A percentile compares a stretch with the other conserved stretches of the same genome.
phyloP scores from a whole-genome alignment of 1,284 basidiomycete genomes.

The Gymnopus androsaceus region DNA sequence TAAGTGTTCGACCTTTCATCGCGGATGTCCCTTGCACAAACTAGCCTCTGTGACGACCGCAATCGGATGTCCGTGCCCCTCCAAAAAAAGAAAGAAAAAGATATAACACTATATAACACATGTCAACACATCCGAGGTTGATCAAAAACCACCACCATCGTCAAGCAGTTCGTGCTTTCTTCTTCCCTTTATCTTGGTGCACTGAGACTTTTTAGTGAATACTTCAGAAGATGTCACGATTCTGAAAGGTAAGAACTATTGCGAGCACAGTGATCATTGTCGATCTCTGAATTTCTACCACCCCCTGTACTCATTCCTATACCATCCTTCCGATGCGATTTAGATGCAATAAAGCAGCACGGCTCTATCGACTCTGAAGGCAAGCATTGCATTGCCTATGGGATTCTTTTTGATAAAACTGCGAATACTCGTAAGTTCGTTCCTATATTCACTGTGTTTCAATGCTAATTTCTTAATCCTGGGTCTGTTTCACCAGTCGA shows the following conservation, averaged over 20 bases:
- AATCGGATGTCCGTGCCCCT: no score
- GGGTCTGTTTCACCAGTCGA: slow-evolving; percentile 37
- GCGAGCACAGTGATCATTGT: no score
- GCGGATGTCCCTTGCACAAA: no score
- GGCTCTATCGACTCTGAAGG: slow-evolving; percentile 40
- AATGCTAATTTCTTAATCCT: not conserved
- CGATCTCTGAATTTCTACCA: no score
- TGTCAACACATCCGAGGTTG: not conserved
- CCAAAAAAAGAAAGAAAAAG: no score
- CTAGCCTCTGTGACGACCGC: no score
- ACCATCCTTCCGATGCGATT: no score
- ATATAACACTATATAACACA: no score
- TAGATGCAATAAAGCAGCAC: slow-evolving; percentile 43
- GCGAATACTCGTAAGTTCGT: slow-evolving; percentile 40
- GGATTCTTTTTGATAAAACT: slow-evolving; percentile 46
- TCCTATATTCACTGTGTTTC: not conserved
- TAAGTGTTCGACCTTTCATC: no score
- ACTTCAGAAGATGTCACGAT: slow-evolving; percentile 37
- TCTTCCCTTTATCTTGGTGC: not conserved
- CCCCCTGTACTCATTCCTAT: no score
- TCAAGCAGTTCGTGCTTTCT: not conserved
- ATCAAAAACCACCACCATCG: not conserved
- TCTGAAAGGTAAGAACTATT: slow-evolving; percentile 29
- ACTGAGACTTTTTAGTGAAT: slow-evolving; percentile 22
- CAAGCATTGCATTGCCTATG: slow-evolving; percentile 38